Conservation (phyloP, 2,329 filamentous ascomycete genomes). For the Ophiostoma australiae region DNA sequence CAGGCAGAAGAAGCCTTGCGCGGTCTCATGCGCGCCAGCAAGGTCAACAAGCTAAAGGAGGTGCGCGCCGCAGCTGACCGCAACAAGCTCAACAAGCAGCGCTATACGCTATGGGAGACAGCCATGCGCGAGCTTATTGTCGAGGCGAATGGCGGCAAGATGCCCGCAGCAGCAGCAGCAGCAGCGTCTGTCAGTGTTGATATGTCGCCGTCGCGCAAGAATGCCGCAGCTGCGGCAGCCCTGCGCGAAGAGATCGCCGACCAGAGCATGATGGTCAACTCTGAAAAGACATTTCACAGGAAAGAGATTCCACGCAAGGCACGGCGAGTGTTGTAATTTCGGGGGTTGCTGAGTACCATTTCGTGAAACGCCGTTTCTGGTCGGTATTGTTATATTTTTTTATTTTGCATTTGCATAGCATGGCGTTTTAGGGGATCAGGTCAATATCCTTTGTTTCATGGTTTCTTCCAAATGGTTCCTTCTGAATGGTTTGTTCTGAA, state of each 20-base stretch:
- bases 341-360: not conserved
- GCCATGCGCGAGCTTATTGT: slow-evolving; percentile 54
- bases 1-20: slow-evolving; percentile 59
- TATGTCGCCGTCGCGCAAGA: slow-evolving; percentile 18
- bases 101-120: slow-evolving; percentile 57
- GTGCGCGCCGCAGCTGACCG: slow-evolving; percentile 53
- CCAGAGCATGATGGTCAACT: slow-evolving; percentile 61
- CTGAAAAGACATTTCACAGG: slow-evolving; percentile 48
- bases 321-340: slow-evolving; percentile 30
- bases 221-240: slow-evolving; percentile 28
- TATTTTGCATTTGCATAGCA: slow-evolving; percentile 20
- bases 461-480: not conserved
- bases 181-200: not conserved
- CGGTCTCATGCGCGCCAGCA: slow-evolving; percentile 55
- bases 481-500: not conserved
- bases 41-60: slow-evolving; percentile 61
- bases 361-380: not conserved
- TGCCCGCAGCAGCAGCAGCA: not conserved
- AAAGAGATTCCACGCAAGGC: slow-evolving; percentile 49
- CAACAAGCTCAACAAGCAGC: slow-evolving; percentile 48
- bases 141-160: slow-evolving; percentile 11
- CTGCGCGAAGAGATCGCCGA: slow-evolving; percentile 50
- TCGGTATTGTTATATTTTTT: not conserved
- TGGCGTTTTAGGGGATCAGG: slow-evolving; percentile 15
- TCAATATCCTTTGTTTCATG: slow-evolving; percentile 1